Evolutionary conservation across 345 rosid genomes (phyloP).

Genomic region (Lepidium aucheri): DNA sequence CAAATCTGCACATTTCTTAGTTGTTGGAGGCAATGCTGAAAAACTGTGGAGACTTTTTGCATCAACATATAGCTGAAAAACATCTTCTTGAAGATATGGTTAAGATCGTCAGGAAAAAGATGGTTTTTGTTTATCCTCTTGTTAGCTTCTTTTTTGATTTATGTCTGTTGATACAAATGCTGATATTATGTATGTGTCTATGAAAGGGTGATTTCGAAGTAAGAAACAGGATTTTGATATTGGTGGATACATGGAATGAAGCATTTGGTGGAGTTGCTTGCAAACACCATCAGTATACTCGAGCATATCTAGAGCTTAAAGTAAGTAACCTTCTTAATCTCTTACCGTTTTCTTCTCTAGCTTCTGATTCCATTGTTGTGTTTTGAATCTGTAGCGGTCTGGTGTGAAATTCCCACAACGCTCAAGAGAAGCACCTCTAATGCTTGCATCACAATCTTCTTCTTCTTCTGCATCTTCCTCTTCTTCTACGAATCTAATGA

Average conservation of each 20-base stretch:
- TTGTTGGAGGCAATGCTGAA: conserved; percentile 92
- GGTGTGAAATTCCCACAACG: conserved; percentile 77
- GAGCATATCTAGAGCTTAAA: conserved; percentile 77
- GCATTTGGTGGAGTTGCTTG: conserved; percentile 80
- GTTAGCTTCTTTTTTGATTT: neutral
- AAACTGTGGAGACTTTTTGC: conserved; percentile 86
- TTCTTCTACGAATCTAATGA: conserved; percentile 56
- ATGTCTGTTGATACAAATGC: no score
- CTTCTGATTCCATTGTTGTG: neutral
- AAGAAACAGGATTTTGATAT: conserved; percentile 61
- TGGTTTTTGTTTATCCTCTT: conserved; percentile 8
- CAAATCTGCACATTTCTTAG: conserved; percentile 25
- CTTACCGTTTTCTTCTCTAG: no score
- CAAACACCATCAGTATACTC: conserved; percentile 74
- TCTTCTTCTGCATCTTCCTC: conserved; percentile 12
- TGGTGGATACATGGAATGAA: conserved; percentile 95
- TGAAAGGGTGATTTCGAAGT: conserved; percentile 73
- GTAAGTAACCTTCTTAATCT: conserved; percentile 30
- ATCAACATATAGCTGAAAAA: conserved; percentile 72
- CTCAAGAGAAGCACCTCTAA: conserved; percentile 57
- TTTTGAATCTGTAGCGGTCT: conserved; percentile 38
- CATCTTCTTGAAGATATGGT: conserved; percentile 85
- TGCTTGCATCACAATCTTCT: conserved; percentile 50
- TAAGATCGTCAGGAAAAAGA: conserved; percentile 74
- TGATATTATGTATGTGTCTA: neutral